These are phyloP conservation scores for Kluyveromyces sp. DNA, from an alignment of 1,139 yeast species.

Conservation along the genomic window DNA sequence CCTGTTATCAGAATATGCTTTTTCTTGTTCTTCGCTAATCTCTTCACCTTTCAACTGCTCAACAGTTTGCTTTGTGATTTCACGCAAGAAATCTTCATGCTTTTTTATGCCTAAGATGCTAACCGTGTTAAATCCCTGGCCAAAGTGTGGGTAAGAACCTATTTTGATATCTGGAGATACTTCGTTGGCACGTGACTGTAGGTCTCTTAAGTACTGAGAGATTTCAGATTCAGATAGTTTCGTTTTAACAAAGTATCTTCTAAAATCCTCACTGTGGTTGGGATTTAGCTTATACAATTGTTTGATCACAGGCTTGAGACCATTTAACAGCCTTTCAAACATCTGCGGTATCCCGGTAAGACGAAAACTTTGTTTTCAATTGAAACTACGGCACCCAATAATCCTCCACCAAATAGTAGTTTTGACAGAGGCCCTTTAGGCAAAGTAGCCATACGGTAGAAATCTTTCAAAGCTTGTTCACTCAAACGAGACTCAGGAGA, in stretches of 20 bases:
- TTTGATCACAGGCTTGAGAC: slow-evolving; percentile 30
- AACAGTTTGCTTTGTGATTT: slow-evolving; percentile 42
- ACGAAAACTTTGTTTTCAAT: slow-evolving; percentile 56
- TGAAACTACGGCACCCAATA: slow-evolving; percentile 77
- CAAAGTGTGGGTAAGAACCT: slow-evolving; percentile 79
- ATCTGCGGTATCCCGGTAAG: slow-evolving; percentile 73
- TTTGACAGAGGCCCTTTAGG: slow-evolving; percentile 47
- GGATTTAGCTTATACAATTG: slow-evolving; percentile 17
- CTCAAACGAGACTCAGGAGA: slow-evolving; percentile 35
- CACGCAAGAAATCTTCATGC: slow-evolving; percentile 33
- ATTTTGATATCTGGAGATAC: slow-evolving; percentile 45
- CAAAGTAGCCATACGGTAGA: slow-evolving; percentile 70
- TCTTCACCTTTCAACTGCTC: slow-evolving; percentile 45
- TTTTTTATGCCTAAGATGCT: slow-evolving; percentile 57
- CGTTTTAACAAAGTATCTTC: slow-evolving; percentile 58
- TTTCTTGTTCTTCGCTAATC: slow-evolving; percentile 50
- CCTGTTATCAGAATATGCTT: slow-evolving; percentile 26
- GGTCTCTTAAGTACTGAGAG: slow-evolving; percentile 51
- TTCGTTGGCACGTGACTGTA: slow-evolving; percentile 43
- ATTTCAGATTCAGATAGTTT: slow-evolving; percentile 53
- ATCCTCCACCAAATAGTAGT: slow-evolving; percentile 44
- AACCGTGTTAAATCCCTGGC: slow-evolving; percentile 55
- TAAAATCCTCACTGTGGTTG: slow-evolving; percentile 24
- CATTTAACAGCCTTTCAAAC: slow-evolving; percentile 47
- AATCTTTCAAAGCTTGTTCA: slow-evolving; percentile 48